Evolutionary conservation across 1,284 basidiomycete species (phyloP).

Genomic region (Schizophyllum commune): DNA sequence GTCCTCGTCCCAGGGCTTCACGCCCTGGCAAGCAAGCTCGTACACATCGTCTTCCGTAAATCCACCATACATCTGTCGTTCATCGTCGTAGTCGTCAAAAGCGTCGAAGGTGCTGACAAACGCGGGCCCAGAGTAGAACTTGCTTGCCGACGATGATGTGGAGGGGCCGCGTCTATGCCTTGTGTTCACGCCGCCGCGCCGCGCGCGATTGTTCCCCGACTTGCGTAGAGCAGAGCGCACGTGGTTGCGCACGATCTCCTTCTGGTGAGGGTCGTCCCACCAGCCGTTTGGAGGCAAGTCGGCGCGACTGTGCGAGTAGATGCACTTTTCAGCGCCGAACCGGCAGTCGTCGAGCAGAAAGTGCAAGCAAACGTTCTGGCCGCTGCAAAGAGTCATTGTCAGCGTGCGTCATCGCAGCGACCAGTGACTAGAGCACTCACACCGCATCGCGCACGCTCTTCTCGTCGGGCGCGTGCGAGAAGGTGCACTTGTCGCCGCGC

Average conservation of each 20-base stretch:
- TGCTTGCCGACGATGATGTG: neutral
- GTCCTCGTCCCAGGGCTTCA: constrained; percentile 40
- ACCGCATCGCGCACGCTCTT: constrained; percentile 33
- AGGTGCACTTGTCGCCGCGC: constrained; percentile 22
- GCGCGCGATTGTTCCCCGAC: neutral
- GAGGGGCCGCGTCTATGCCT: neutral
- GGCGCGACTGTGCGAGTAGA: constrained; percentile 23
- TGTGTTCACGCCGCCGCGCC: neutral
- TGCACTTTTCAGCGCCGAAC: constrained; percentile 23
- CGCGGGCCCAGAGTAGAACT: neutral
- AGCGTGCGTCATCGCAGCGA: neutral
- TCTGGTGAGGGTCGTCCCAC: constrained; percentile 8
- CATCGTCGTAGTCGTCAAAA: neutral
- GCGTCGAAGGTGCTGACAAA: neutral
- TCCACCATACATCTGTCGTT: constrained; percentile 17
- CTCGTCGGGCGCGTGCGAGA: constrained; percentile 30
- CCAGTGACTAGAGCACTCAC: constrained; percentile 17
- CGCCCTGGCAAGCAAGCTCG: constrained; percentile 30
- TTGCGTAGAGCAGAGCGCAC: neutral
- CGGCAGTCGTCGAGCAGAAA: constrained; percentile 28
- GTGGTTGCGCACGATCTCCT: neutral
- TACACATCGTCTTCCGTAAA: constrained; percentile 28
- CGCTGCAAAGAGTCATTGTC: constrained; percentile 5
- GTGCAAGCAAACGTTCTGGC: constrained; percentile 31
- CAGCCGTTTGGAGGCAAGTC: constrained; percentile 5